Base-by-base conservation (phyloP, 768 basidiomycete genomes). In the Melanogaster broomeanus region DNA sequence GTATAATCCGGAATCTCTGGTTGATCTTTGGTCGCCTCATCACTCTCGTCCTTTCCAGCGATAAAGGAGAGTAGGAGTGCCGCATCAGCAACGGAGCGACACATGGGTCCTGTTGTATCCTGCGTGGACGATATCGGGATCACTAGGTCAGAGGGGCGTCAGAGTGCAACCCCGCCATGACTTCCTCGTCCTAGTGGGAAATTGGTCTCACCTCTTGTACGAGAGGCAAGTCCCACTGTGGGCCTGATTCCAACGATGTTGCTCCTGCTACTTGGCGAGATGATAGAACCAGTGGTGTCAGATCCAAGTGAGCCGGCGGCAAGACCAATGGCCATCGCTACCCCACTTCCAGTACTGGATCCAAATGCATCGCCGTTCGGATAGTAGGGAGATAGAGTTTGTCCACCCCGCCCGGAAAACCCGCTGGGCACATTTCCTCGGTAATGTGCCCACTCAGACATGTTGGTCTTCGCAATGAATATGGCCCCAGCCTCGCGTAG, bases 21-120 rank as follows among this genome's bases (percentile, higher is more conserved):
- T 56, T 82, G 81, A 6, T 69, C 68, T 4, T 77, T 65, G 1
- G 82, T 83, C 45, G 72, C 76, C 44, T 77, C 76, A 56, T 84
- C 83, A 13, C 78, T 74, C 0, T 73, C 70, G 49, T 83, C 83
- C 42, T 64, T 70, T 7, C 81, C 83, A 5, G 82, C 77, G 27
- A 85, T 83, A 33, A 76, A 59, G 11, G 74, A 72, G 8, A 84
- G 71, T 1, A 85, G 72, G 25, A 79, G 72, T 0, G 82, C 81
- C 0, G 81, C 81, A 47, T 85, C 84, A 2, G 77, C 64, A 18
- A 84, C 57, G 2, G 78, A 77, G 11, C 83, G 74, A 4, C 78
- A 72, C 62, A 85, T 76, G 0, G 84, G 82, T 0, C 84, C 84
- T 3, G 79, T 71, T 4, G 83, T 79, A 59, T 84, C 84, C 62